Evolutionary conservation across 2,329 filamentous ascomycete species (phyloP).

Genomic region (Diaporthe vexans): DNA sequence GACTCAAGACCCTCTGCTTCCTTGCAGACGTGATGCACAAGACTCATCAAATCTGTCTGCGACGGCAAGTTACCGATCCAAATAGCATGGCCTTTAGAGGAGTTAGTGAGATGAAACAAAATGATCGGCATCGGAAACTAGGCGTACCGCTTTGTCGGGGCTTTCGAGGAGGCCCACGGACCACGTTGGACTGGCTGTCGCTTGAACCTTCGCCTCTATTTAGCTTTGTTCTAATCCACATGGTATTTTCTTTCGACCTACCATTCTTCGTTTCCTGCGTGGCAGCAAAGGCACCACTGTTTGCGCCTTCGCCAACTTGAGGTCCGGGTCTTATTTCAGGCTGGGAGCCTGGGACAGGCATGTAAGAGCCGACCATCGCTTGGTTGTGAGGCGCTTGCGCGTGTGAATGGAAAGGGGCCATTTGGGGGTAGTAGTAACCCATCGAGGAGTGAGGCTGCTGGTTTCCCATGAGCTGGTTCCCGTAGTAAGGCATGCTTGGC

Average conservation of each 20-base stretch:
- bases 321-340: slow-evolving; percentile 47
- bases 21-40: slow-evolving; percentile 92
- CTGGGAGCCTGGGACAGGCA: slow-evolving; percentile 45
- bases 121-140: neutral
- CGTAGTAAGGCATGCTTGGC: slow-evolving; percentile 59
- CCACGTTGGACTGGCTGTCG: slow-evolving; percentile 56
- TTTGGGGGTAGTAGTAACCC: slow-evolving; percentile 61
- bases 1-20: slow-evolving; percentile 86
- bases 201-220: slow-evolving; percentile 40
- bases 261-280: slow-evolving; percentile 40
- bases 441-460: slow-evolving; percentile 52
- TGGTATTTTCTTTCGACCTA: slow-evolving; percentile 28
- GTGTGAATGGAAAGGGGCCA: slow-evolving; percentile 54
- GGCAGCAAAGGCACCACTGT: slow-evolving; percentile 16
- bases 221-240: neutral
- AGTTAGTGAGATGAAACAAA: neutral
- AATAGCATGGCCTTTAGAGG: slow-evolving; percentile 80
- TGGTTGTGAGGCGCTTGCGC: slow-evolving; percentile 51
- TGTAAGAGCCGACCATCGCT: slow-evolving; percentile 54
- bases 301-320: slow-evolving; percentile 37
- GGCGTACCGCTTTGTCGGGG: slow-evolving; percentile 73
- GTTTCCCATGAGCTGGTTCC: slow-evolving; percentile 58
- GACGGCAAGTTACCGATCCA: slow-evolving; percentile 97
- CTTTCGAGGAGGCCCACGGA: slow-evolving; percentile 68
- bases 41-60: slow-evolving; percentile 81